Base-by-base conservation (phyloP, 345 rosid species). In the Citrus unshiu region DNA sequence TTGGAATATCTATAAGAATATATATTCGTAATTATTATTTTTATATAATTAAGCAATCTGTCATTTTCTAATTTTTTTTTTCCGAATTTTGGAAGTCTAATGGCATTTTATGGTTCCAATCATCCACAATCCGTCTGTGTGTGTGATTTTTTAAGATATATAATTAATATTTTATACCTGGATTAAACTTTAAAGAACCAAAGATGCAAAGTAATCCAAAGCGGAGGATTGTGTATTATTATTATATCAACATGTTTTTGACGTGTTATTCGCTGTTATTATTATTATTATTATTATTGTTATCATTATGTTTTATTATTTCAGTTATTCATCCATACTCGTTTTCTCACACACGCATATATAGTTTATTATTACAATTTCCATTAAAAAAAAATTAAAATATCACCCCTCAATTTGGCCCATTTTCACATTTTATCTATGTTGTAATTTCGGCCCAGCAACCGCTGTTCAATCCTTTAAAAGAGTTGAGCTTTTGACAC, bases 191-290 rank as follows among this genome's bases (percentile, higher is more conserved):
- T 35, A 65, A 51, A 16, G 12, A 18, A 18, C 21, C 21, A 16
- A 13, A 82, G 83, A 81, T 77, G 82, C 68, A 77, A 81, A 81
- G 86, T 77, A 76, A 78, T 60, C 58, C 79, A 84, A 82, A 82
- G 87, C 82, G 83, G 70, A 70, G 79, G 81, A 79, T 75, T 5
- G 72, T 9, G 72, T 57, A 21, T 43, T 80, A 43, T 81, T 83
- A 69, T 34, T 4, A 34, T 62, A 30, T 30, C 32, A 74, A 61
- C 77, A 72, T 81, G 51, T 12, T 24, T 39, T 73, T 40, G 9
- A 74, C 24, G 24, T 6, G 7, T 37, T 37, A 58, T 60, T 49
- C 19, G 1, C 1, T 46, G 12, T 46, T 2, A 46, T 13, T 6
- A 46, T 46, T 10, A 46, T 46, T 2, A 46, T 13, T 6, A 46